phyloP scores from a whole-genome alignment of 208 protist genomes.

The Trypanosoma congolense region DNA sequence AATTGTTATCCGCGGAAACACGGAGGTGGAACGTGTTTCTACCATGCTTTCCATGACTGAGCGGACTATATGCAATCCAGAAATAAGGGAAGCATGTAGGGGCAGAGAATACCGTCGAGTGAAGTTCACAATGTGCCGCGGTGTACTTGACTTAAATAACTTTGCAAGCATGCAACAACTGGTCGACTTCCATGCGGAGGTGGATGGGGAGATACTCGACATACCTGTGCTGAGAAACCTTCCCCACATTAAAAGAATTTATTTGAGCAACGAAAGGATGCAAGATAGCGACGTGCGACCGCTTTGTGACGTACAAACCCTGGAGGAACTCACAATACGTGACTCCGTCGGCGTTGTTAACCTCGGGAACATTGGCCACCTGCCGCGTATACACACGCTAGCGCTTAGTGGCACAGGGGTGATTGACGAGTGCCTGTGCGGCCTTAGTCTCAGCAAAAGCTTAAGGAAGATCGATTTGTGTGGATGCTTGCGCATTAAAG shows the following conservation, averaged over 20 bases:
- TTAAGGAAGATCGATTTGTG: constrained; percentile 22
- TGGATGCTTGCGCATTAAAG: constrained; percentile 18
- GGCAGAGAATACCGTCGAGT: not conserved
- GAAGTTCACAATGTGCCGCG: not conserved
- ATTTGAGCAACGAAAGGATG: not conserved
- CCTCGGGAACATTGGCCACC: not conserved
- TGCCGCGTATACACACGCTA: not conserved
- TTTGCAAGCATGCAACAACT: not conserved
- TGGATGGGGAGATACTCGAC: not conserved
- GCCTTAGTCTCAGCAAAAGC: constrained; percentile 12
- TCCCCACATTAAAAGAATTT: not conserved
- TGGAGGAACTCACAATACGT: constrained; percentile 3
- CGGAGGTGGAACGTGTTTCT: not conserved
- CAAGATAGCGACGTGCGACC: constrained; percentile 1
- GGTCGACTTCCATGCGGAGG: constrained; percentile 1
- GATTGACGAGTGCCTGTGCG: constrained; percentile 9
- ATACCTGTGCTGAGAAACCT: not conserved
- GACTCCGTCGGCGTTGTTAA: not conserved
- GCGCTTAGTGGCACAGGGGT: not conserved
- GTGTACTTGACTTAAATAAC: not conserved
- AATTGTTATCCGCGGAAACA: not conserved
- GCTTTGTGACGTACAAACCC: not conserved
- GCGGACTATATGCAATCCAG: not conserved
- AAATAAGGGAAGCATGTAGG: not conserved
- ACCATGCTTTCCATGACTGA: not conserved